Percentiles rank a stretch among this genome's conserved stretches.
Conservation (phyloP, 2,329 filamentous ascomycete species). For the Stemphylium vesicarium region DNA sequence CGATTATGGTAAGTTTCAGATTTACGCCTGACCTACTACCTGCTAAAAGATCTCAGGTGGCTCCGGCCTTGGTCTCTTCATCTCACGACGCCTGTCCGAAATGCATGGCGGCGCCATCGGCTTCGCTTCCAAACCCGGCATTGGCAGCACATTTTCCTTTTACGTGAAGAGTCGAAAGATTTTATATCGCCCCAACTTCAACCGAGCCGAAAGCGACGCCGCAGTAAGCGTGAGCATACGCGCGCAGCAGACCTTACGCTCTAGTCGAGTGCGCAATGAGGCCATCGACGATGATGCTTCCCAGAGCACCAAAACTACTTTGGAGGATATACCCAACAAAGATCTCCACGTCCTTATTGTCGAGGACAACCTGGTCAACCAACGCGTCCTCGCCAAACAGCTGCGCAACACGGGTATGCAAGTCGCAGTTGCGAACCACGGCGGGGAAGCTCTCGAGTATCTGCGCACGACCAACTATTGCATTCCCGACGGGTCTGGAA, state of each 20-base stretch:
- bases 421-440: conserved; percentile 49
- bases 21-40: too few species aligned
- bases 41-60: conserved; percentile 17
- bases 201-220: conserved; percentile 12
- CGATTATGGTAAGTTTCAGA: conserved; percentile 34
- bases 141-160: conserved; percentile 44
- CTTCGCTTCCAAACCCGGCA: conserved; percentile 26
- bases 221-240: conserved; percentile 16
- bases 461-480: conserved; percentile 37
- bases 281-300: neutral
- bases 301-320: neutral
- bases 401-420: conserved; percentile 45
- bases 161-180: conserved; percentile 36
- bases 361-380: conserved; percentile 52
- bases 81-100: conserved; percentile 37
- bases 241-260: conserved; percentile 13
- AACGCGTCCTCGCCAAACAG: conserved; percentile 50
- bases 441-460: conserved; percentile 47
- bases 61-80: conserved; percentile 44
- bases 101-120: conserved; percentile 43
- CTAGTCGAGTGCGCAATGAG: conserved; percentile 14
- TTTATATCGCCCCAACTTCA: conserved; percentile 1
- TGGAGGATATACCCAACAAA: conserved; percentile 5
- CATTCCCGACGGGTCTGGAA: conserved; percentile 12
- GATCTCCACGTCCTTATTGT: conserved; percentile 40